Conservation (phyloP, 2,329 filamentous ascomycete species). For the Trichoderma aggressivum region DNA sequence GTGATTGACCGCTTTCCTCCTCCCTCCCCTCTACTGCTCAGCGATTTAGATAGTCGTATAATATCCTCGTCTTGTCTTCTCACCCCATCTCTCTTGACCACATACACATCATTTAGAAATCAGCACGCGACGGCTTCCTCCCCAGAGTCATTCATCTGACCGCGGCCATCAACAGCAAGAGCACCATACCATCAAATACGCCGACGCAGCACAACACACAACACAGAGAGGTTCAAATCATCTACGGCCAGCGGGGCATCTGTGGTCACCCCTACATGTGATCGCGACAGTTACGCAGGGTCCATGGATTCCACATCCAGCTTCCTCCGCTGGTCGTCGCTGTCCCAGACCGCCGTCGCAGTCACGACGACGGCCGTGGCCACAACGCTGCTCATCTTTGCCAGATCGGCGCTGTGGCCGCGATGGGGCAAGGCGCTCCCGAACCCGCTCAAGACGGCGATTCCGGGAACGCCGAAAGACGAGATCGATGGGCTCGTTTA, state of each 20-base stretch:
- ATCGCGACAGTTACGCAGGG: background rate
- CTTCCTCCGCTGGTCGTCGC: slow-evolving; percentile 23
- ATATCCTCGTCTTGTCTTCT: background rate
- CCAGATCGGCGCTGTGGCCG: slow-evolving; percentile 40
- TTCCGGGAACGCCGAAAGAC: slow-evolving; percentile 35
- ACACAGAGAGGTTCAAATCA: background rate
- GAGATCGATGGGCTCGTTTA: slow-evolving; percentile 49
- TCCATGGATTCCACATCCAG: slow-evolving; percentile 32
- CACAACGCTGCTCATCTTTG: slow-evolving; percentile 36
- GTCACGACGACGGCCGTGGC: slow-evolving; percentile 41
- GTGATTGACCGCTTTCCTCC: background rate
- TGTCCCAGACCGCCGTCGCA: slow-evolving; percentile 28
- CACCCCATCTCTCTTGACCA: background rate
- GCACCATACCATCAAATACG: background rate
- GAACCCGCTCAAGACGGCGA: slow-evolving; percentile 43
- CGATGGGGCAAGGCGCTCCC: slow-evolving; percentile 38
- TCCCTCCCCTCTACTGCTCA: background rate
- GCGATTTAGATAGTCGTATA: background rate
- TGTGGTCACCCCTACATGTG: background rate
- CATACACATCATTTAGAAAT: background rate
- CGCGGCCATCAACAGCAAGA: background rate
- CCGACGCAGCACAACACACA: background rate
- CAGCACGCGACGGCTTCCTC: background rate
- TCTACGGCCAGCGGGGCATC: background rate
- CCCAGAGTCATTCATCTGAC: background rate